A percentile compares a stretch with the other conserved stretches of the same genome.
phyloP scores from a whole-genome alignment of 352 stramenopile species.

The Globisporangium mamillatum region DNA sequence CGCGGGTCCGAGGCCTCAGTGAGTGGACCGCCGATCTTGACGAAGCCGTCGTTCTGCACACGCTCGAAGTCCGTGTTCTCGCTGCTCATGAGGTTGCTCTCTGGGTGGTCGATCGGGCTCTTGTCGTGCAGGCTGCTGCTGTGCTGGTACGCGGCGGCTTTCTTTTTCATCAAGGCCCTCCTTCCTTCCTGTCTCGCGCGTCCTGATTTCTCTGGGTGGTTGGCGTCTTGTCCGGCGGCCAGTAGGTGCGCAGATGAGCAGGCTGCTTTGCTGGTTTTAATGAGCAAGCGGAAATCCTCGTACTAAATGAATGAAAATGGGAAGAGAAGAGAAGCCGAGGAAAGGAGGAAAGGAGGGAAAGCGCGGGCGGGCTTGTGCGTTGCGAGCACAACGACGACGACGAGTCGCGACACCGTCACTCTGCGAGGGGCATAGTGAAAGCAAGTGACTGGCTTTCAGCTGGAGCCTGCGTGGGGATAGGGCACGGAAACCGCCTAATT shows the following conservation, averaged over 20 bases:
- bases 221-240: neutral
- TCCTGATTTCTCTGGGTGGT: neutral
- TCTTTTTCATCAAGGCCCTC: constrained; percentile 14
- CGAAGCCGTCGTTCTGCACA: constrained; percentile 53
- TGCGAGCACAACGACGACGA: neutral
- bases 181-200: neutral
- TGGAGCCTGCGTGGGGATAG: constrained; percentile 17
- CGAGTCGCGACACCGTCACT: constrained; percentile 5
- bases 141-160: constrained; percentile 6
- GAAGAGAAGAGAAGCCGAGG: neutral
- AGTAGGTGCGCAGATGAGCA: neutral
- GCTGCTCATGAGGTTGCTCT: constrained; percentile 24
- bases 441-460: constrained; percentile 7
- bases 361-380: neutral
- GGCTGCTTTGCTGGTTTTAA: neutral
- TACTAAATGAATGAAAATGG: neutral
- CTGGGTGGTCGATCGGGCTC: constrained; percentile 15
- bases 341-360: neutral
- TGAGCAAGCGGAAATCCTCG: neutral
- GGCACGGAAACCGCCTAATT: constrained; percentile 10
- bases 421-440: neutral
- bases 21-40: constrained; percentile 78
- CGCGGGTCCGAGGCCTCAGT: constrained; percentile 70
- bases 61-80: constrained; percentile 55
- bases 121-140: constrained; percentile 9